These are phyloP conservation scores for Termitomyces heimii DNA, from an alignment of 768 basidiomycete species.

Conservation along the genomic window DNA sequence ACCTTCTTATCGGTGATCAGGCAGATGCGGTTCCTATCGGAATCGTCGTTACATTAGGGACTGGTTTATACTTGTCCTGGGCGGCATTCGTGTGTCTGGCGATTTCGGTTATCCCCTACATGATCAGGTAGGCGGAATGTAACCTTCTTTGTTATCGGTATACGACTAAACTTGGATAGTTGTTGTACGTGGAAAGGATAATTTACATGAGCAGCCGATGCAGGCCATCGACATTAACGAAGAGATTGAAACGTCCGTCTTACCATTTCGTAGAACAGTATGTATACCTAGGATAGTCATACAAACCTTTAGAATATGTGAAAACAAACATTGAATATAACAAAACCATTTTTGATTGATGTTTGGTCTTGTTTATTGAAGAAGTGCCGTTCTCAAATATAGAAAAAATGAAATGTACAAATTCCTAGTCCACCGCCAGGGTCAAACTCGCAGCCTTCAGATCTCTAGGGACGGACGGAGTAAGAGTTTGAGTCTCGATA, in stretches of 20 bases:
- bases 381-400: no score
- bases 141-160: background rate
- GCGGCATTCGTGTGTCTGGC: slow-evolving; percentile 65
- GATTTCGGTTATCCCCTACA: slow-evolving; percentile 65
- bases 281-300: background rate
- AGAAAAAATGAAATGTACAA: no score
- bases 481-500: slow-evolving; percentile 49
- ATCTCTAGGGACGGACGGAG: slow-evolving; percentile 15
- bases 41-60: slow-evolving; percentile 56
- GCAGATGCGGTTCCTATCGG: slow-evolving; percentile 41
- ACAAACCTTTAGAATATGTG: background rate
- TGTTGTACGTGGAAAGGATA: slow-evolving; percentile 79
- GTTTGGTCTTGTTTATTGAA: no score
- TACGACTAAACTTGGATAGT: slow-evolving; percentile 26
- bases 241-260: background rate
- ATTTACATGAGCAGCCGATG: slow-evolving; percentile 11
- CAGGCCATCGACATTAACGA: slow-evolving; percentile 15
- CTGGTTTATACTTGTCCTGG: slow-evolving; percentile 66
- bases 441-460: slow-evolving; percentile 85
- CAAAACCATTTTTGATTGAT: no score
- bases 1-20: slow-evolving; percentile 32
- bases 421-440: slow-evolving; percentile 47
- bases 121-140: slow-evolving; percentile 54
- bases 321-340: background rate
- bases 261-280: slow-evolving; percentile 2